These are phyloP conservation scores for Leptosphaerulina australis DNA, from an alignment of 2,329 filamentous ascomycete genomes.

Conservation along the genomic window DNA sequence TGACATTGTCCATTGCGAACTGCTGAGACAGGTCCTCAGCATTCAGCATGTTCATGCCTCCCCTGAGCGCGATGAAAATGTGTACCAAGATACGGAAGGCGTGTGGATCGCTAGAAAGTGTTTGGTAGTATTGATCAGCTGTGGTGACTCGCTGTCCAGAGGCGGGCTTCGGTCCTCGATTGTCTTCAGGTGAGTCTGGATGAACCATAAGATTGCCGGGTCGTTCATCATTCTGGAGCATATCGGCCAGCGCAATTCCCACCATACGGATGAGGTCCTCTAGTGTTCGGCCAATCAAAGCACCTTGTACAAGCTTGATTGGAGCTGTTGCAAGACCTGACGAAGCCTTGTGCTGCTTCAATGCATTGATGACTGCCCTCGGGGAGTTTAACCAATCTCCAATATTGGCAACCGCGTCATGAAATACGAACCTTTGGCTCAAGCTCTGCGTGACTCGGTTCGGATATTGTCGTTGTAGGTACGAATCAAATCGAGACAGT, in stretches of 20 bases:
- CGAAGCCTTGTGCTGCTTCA: constrained; percentile 64
- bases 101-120: constrained; percentile 50
- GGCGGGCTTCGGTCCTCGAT: constrained; percentile 27
- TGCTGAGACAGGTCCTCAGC: constrained; percentile 24
- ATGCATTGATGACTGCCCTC: constrained; percentile 61
- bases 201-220: constrained; percentile 41
- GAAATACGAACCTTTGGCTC: constrained; percentile 65
- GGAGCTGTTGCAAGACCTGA: constrained; percentile 66
- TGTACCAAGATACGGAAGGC: constrained; percentile 55
- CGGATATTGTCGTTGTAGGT: constrained; percentile 62
- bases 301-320: constrained; percentile 77
- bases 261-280: constrained; percentile 53
- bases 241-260: constrained; percentile 52
- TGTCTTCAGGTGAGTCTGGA: constrained; percentile 30
- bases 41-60: constrained; percentile 51
- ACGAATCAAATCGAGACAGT: constrained; percentile 78
- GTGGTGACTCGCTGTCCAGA: constrained; percentile 27
- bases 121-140: constrained; percentile 36
- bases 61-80: constrained; percentile 67
- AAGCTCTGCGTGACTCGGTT: constrained; percentile 60
- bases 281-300: constrained; percentile 69
- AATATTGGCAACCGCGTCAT: constrained; percentile 69
- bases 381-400: constrained; percentile 61
- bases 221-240: constrained; percentile 38
- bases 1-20: constrained; percentile 70